These are phyloP conservation scores for Stephania cephalantha DNA, from an alignment of 164 flowering plant species.

Conservation along the genomic window DNA sequence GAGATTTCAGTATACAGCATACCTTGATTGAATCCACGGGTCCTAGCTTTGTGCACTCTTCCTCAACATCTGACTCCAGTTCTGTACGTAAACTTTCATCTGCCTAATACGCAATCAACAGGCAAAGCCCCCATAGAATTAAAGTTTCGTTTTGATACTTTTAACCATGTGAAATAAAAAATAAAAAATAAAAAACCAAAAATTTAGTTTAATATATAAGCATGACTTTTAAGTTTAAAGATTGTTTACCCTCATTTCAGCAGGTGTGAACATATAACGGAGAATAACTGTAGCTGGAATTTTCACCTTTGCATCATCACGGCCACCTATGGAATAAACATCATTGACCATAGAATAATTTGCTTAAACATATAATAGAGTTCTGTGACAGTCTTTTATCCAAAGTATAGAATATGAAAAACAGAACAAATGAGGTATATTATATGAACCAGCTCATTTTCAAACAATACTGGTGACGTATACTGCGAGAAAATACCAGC, in stretches of 20 bases:
- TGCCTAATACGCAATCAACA: background rate
- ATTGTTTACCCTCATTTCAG: slow-evolving; percentile 75
- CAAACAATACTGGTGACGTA: too few species aligned
- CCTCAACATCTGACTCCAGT: slow-evolving; percentile 68
- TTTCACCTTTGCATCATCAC: slow-evolving; percentile 73
- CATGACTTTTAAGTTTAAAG: background rate
- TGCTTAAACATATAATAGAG: background rate
- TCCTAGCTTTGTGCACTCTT: slow-evolving; percentile 84
- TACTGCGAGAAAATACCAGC: too few species aligned
- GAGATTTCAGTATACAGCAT: background rate
- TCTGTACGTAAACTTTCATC: slow-evolving; percentile 63
- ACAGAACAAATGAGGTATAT: background rate
- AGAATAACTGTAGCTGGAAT: slow-evolving; percentile 85
- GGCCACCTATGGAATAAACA: slow-evolving; percentile 63
- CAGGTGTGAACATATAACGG: slow-evolving; percentile 74
- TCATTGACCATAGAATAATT: background rate
- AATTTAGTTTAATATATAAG: background rate
- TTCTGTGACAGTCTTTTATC: background rate
- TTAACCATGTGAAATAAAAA: background rate
- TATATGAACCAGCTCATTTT: background rate
- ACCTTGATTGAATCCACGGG: slow-evolving; percentile 84
- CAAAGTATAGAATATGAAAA: background rate
- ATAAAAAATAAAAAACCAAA: background rate
- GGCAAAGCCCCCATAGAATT: background rate
- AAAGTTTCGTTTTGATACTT: background rate